Evolutionary conservation across 140 eudicot species (phyloP), one percentile per base, ranked within the genome.

Genomic region (Eryngium alpinum): DNA sequence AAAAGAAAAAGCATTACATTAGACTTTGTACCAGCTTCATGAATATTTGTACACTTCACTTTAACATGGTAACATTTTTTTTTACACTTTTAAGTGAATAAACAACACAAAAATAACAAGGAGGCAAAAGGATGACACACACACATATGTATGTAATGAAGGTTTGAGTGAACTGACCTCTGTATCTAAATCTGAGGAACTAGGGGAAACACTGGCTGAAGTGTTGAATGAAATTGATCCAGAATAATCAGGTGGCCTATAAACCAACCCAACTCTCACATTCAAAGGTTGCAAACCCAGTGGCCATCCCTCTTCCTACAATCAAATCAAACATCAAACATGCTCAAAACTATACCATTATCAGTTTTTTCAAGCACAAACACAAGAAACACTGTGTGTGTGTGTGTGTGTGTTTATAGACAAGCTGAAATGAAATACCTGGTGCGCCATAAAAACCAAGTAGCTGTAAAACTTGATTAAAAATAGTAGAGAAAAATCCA

Each of bases 281-380:
- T 90, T 87, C 88, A 89, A 71, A 33, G 90, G 96, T 79, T 84
- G 96, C 84, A 92, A 80, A 38, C 96, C 96, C 80, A 90, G 82
- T 72, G 97, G 97, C 97, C 97, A 92, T 38, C 96, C 97, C 51
- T 89, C 95, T 87, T 92, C 97, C 95, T 92, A 88, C 88, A 83
- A 79, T 81, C 81, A 85, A 75, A 73, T 76, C 50, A 62, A 59
- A 81, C 28, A 63, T 72, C 34, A 51, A 77, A 38, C 65, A 76
- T 27, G 21, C 0, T 57, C 27, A 65, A 46, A 76, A 15, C 12
- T 46, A 46, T 69, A 80, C 77, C 79, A 70, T 81, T 59, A 50
- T 80, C 52, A 70, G n/a, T 50, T 38, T 38, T 38, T 38, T 38
- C 72, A 53, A 44, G 52, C 63, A 77, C 29, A 77, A 11, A 24